Conservation (phyloP, 192 early-diverging fungal genomes). For the Backusella westeae region DNA sequence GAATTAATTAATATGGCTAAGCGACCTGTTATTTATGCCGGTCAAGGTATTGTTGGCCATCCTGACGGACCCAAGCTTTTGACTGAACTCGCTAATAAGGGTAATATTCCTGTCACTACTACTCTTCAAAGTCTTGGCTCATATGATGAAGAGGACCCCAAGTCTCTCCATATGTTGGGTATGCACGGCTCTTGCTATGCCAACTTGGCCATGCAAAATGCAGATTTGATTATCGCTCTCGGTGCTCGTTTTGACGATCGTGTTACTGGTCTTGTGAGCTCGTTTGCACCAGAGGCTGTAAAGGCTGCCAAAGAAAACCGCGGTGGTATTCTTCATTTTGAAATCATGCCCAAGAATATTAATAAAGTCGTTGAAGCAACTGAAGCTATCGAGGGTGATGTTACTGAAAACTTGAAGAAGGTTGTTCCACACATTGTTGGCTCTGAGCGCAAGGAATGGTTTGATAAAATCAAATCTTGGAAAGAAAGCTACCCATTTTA, state of each 20-base stretch:
- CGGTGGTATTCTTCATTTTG: slow-evolving; percentile 98
- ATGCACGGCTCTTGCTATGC: slow-evolving; percentile 99
- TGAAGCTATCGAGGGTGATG: slow-evolving; percentile 93
- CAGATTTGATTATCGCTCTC: slow-evolving; percentile 92
- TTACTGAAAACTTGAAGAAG: slow-evolving; percentile 78
- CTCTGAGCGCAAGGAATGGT: slow-evolving; percentile 79
- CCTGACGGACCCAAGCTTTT: slow-evolving; percentile 82
- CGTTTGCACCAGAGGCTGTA: slow-evolving; percentile 91
- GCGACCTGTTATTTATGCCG: slow-evolving; percentile 93
- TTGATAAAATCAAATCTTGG: slow-evolving; percentile 79
- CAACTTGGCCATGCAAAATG: slow-evolving; percentile 96
- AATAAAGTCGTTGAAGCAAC: slow-evolving; percentile 96
- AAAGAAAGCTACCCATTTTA: slow-evolving; percentile 92
- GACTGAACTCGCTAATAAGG: slow-evolving; percentile 78
- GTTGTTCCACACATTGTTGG: slow-evolving; percentile 78
- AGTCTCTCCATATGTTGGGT: slow-evolving; percentile 95
- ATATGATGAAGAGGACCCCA: slow-evolving; percentile 90
- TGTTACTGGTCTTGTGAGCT: slow-evolving; percentile 86
- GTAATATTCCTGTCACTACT: slow-evolving; percentile 97
- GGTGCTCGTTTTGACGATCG: slow-evolving; percentile 99
- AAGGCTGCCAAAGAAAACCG: slow-evolving; percentile 82
- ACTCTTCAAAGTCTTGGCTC: slow-evolving; percentile 91
- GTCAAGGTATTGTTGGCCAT: slow-evolving; percentile 83
- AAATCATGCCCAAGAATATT: slow-evolving; percentile 99
- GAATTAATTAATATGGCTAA: slow-evolving; percentile 85